Evolutionary conservation across 1,284 basidiomycete genomes (phyloP), one percentile per base, ranked within the genome.

Genomic region (Naganishia sp.): DNA sequence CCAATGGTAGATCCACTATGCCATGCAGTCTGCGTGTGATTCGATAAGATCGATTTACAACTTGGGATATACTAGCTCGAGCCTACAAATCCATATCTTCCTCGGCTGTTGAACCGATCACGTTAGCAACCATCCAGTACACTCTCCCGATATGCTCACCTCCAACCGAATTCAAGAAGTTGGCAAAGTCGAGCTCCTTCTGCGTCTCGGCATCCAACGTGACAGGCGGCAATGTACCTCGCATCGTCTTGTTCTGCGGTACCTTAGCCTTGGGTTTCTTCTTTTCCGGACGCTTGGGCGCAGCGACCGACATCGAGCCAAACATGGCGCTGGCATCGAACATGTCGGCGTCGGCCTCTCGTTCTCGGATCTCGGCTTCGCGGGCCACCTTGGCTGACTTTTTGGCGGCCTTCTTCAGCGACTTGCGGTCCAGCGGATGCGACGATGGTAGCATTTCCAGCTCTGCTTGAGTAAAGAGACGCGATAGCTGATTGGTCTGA

Each of bases 141-240:
- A 33, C 10, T 18, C 46, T 21, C 39, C 42, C 23, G 16, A 9
- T 16, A 42, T 25, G 69, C 70, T 74, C 71, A 75, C 74, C 77
- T 52, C 77, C 77, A 57, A 79, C 75, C 31, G 70, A 74, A 25
- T 76, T 70, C 55, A 80, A 71, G 71, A 80, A 80, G 53, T 68
- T 75, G 21, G 77, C 78, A 72, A 80, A 80, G 33, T 80, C 79
- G 25, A 70, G 66, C 69, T 79, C 79, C 70, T 77, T 77, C 69
- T 71, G 72, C 55, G 54, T 65, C n/a, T 74, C 75, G 10, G 71
- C 73, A 54, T 77, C 74, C 65, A 74, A 49, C 16, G 66, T 67
- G 18, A 69, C 67, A 2, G 67, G 55, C 44, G 46, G 53, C 3
- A 68, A 55, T 3, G 52, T 52, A 2, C 49, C 64, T 65, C 65